phyloP scores from a whole-genome alignment of 805 yeast genomes.

The Saturnispora ahearnii region DNA sequence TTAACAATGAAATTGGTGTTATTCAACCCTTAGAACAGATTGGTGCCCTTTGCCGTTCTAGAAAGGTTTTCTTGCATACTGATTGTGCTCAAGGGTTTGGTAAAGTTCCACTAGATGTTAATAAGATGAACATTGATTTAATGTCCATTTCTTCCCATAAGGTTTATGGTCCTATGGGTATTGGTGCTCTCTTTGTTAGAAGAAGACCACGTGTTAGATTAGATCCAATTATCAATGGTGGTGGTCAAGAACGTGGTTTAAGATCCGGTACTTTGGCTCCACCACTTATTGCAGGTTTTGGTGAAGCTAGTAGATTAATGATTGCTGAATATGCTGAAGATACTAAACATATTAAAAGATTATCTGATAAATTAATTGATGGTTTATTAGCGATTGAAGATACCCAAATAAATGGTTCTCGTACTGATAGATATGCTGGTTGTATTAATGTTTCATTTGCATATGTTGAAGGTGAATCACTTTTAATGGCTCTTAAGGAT shows the following conservation, averaged over 20 bases:
- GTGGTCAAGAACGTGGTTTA: slow-evolving; percentile 98
- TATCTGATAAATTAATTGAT: slow-evolving; percentile 64
- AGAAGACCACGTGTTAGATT: slow-evolving; percentile 97
- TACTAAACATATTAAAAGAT: slow-evolving; percentile 52
- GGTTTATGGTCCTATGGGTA: slow-evolving; percentile 96
- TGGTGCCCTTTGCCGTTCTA: slow-evolving; percentile 74
- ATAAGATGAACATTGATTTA: slow-evolving; percentile 84
- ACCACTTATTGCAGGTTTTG: slow-evolving; percentile 92
- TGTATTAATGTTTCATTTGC: slow-evolving; percentile 97
- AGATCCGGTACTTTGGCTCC: slow-evolving; percentile 97
- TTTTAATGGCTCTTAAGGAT: slow-evolving; percentile 95
- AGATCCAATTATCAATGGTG: slow-evolving; percentile 92
- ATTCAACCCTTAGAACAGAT: slow-evolving; percentile 93
- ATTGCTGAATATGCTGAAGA: slow-evolving; percentile 66
- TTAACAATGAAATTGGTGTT: slow-evolving; percentile 96
- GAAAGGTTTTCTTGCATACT: slow-evolving; percentile 93
- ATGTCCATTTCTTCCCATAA: slow-evolving; percentile 94
- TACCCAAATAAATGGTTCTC: slow-evolving; percentile 84
- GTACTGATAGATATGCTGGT: slow-evolving; percentile 69
- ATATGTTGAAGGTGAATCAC: slow-evolving; percentile 94
- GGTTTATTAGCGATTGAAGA: slow-evolving; percentile 78
- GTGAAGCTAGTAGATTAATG: slow-evolving; percentile 92
- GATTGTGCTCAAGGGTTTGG: slow-evolving; percentile 98
- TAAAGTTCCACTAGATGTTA: slow-evolving; percentile 85
- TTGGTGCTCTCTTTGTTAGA: slow-evolving; percentile 91